Evolutionary conservation across 768 basidiomycete genomes (phyloP).

Genomic region (Serendipita sp.): DNA sequence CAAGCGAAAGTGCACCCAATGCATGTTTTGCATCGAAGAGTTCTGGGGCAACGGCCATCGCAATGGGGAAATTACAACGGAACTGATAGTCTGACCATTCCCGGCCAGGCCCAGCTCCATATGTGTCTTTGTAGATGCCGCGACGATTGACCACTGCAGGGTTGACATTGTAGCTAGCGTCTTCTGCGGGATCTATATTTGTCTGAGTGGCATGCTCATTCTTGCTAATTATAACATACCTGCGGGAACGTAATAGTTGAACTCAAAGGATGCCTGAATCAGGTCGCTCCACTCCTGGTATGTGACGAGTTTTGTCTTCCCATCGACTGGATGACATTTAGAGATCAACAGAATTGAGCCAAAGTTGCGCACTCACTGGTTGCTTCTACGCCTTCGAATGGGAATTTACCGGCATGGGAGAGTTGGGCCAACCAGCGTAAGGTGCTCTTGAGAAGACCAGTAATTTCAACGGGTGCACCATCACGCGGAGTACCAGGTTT

Average conservation of each 20-base stretch:
- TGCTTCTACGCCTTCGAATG: slow-evolving; percentile 76
- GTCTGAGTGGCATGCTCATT: neutral
- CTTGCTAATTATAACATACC: slow-evolving; percentile 27
- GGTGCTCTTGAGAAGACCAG: slow-evolving; percentile 82
- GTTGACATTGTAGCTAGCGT: slow-evolving; percentile 53
- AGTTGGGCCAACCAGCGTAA: slow-evolving; percentile 73
- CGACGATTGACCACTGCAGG: slow-evolving; percentile 62
- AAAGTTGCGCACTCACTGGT: slow-evolving; percentile 34
- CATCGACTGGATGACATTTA: slow-evolving; percentile 37
- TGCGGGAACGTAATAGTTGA: slow-evolving; percentile 73
- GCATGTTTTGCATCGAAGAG: slow-evolving; percentile 73
- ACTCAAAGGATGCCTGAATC: slow-evolving; percentile 76
- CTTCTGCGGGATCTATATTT: slow-evolving; percentile 47
- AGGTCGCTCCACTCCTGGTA: slow-evolving; percentile 84
- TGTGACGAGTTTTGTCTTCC: slow-evolving; percentile 50
- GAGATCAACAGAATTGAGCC: neutral
- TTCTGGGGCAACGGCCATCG: slow-evolving; percentile 95
- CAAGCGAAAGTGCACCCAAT: slow-evolving; percentile 59
- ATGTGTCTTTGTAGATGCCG: slow-evolving; percentile 97
- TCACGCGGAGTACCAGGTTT: slow-evolving; percentile 92
- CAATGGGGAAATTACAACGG: slow-evolving; percentile 82
- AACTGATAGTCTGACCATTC: slow-evolving; percentile 98
- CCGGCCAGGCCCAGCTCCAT: slow-evolving; percentile 68
- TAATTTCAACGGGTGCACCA: slow-evolving; percentile 92
- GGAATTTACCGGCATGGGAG: slow-evolving; percentile 51